Conservation (phyloP, 176 grass and related monocot species). For the Phoenix roebelenii region DNA sequence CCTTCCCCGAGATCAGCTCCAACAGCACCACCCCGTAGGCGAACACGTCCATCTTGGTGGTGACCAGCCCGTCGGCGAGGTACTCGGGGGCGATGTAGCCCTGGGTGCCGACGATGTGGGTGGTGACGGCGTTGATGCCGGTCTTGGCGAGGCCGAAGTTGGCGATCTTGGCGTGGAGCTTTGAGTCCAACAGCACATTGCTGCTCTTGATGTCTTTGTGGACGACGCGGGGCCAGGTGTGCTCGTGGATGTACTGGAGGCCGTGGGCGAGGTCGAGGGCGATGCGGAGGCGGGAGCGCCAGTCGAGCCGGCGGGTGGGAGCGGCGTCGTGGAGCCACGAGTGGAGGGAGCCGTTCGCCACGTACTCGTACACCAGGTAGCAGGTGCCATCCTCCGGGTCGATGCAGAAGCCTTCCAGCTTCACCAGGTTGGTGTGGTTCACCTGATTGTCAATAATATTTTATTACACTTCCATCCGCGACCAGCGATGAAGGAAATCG, state of each 20-base stretch:
- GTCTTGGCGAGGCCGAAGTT: constrained; percentile 98
- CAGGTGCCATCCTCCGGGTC: constrained; percentile 58
- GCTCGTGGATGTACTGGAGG: constrained; percentile 97
- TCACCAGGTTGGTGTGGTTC: constrained; percentile 95
- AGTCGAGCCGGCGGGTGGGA: constrained; percentile 32
- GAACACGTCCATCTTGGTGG: constrained; percentile 96
- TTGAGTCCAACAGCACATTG: constrained; percentile 76
- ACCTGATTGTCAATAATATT: constrained; percentile 29
- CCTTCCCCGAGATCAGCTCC: constrained; percentile 66
- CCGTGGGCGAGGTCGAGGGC: constrained; percentile 88
- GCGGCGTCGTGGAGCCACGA: constrained; percentile 38
- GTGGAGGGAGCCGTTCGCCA: constrained; percentile 90
- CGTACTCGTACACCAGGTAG: constrained; percentile 92
- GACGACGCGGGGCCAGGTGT: constrained; percentile 98
- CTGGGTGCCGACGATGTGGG: constrained; percentile 91
- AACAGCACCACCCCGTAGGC: constrained; percentile 84
- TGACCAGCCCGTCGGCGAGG: constrained; percentile 76
- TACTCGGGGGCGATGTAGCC: constrained; percentile 95
- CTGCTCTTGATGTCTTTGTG: constrained; percentile 99
- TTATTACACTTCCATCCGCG: too few relatives aligned
- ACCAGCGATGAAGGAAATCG: too few relatives aligned
- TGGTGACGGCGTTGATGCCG: constrained; percentile 88
- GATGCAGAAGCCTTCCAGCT: constrained; percentile 95
- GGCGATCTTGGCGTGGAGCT: constrained; percentile 83
- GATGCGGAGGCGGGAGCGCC: constrained; percentile 67